Conservation (phyloP, 768 basidiomycete genomes). For the Suillus bovinus region DNA sequence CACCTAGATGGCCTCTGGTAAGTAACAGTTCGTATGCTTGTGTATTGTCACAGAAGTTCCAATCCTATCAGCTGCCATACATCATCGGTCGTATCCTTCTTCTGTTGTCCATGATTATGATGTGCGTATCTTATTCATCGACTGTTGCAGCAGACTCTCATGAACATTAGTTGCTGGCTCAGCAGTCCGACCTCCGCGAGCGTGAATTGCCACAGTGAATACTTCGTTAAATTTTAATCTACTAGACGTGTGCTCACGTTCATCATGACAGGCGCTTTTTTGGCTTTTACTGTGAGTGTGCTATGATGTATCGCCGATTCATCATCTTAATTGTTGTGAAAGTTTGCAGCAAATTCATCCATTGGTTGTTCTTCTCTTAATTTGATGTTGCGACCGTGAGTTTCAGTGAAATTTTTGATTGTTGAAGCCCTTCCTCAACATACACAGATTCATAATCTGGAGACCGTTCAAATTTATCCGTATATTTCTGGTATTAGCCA, state of each 20-base stretch:
- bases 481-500: constrained; percentile 2
- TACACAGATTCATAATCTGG: constrained; percentile 1
- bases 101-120: neutral
- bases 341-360: constrained; percentile 3
- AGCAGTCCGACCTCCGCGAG: neutral
- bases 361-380: constrained; percentile 4
- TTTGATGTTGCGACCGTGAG: constrained; percentile 1
- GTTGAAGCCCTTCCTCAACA: neutral
- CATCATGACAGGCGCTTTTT: neutral
- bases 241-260: neutral
- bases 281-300: constrained; percentile 1
- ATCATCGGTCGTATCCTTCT: neutral
- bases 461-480: neutral
- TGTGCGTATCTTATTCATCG: neutral
- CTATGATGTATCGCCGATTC: neutral
- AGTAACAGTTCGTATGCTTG: neutral
- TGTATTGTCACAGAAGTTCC: no score
- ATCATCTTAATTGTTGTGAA: neutral
- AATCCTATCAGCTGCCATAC: neutral
- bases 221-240: neutral
- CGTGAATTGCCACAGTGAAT: neutral
- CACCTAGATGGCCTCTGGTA: constrained; percentile 3
- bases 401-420: no score
- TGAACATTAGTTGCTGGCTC: neutral
- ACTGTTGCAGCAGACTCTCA: neutral